Conservation (phyloP, 306 rosid species). For the Castanea mollissima region DNA sequence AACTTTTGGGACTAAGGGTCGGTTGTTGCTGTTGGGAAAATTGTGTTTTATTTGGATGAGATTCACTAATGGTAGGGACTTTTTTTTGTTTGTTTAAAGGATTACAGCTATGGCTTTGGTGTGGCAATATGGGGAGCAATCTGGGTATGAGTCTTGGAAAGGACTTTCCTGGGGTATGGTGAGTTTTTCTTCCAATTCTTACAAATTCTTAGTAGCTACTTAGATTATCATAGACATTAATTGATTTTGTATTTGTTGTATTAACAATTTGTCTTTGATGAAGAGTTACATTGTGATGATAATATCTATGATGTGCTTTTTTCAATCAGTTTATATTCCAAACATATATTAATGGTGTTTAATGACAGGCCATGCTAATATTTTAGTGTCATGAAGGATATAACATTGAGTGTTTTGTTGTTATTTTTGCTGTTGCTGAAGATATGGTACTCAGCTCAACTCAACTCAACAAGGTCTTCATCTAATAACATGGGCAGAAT, state of each 20-base stretch:
- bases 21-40: no score
- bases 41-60: not conserved
- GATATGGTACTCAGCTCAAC: not conserved
- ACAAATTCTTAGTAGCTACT: not conserved
- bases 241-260: not conserved
- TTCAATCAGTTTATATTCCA: not conserved
- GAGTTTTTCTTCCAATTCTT: constrained; percentile 14
- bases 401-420: not conserved
- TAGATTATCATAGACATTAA: not conserved
- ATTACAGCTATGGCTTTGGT: constrained; percentile 91
- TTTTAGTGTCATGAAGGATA: not conserved
- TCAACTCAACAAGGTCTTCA: not conserved
- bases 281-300: not conserved
- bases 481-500: not conserved
- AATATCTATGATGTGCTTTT: not conserved
- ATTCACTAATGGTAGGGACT: not conserved
- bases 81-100: constrained; percentile 40
- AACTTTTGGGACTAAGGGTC: no score
- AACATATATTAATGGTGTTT: not conserved
- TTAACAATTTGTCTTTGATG: not conserved
- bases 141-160: constrained; percentile 81
- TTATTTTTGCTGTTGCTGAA: not conserved
- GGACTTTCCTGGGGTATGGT: constrained; percentile 99
- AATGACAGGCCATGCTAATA: not conserved
- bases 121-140: constrained; percentile 85